Evolutionary conservation across 2,329 filamentous ascomycete genomes (phyloP).

Genomic region (Trematosphaeria pertusa): DNA sequence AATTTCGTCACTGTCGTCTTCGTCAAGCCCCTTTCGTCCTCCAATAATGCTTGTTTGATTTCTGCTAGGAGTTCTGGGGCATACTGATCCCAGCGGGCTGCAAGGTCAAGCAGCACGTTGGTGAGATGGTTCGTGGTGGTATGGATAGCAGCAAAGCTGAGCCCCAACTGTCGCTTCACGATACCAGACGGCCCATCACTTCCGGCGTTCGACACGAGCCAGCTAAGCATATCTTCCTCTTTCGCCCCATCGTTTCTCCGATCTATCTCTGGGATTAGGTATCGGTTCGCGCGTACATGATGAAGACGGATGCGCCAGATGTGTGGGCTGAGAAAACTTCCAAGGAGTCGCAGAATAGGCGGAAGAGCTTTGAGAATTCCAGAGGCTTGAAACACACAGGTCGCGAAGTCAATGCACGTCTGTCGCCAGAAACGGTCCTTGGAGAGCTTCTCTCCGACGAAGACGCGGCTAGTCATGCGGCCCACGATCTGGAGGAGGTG

Average conservation of each 20-base stretch:
- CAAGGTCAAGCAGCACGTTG: conserved; percentile 13
- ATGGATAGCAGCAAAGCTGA: conserved; percentile 10
- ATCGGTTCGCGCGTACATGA: not conserved
- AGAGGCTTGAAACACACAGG: conserved; percentile 9
- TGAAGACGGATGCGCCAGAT: conserved; percentile 6
- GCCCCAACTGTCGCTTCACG: conserved; percentile 7
- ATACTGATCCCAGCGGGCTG: conserved; percentile 12
- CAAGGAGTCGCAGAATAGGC: conserved; percentile 2
- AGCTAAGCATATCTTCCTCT: conserved; percentile 7
- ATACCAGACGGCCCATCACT: not conserved
- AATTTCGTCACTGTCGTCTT: conserved; percentile 3
- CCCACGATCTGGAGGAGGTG: conserved; percentile 9
- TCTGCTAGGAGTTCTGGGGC: conserved; percentile 22
- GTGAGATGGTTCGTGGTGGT: conserved; percentile 11
- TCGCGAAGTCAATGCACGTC: conserved; percentile 10
- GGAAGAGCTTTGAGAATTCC: conserved; percentile 8
- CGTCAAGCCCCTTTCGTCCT: not conserved
- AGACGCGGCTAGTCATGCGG: conserved; percentile 5
- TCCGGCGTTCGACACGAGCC: conserved; percentile 7
- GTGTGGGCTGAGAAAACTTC: conserved; percentile 2
- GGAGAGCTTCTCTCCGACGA: conserved; percentile 6
- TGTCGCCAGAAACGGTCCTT: not conserved
- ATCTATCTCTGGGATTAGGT: conserved; percentile 4
- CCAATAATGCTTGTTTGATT: conserved; percentile 32
- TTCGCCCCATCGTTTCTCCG: too few species aligned